Percentiles rank a stretch among this genome's conserved stretches.
phyloP scores from a whole-genome alignment of 495 filamentous ascomycete genomes.

The Hypoxylon perforatum region DNA sequence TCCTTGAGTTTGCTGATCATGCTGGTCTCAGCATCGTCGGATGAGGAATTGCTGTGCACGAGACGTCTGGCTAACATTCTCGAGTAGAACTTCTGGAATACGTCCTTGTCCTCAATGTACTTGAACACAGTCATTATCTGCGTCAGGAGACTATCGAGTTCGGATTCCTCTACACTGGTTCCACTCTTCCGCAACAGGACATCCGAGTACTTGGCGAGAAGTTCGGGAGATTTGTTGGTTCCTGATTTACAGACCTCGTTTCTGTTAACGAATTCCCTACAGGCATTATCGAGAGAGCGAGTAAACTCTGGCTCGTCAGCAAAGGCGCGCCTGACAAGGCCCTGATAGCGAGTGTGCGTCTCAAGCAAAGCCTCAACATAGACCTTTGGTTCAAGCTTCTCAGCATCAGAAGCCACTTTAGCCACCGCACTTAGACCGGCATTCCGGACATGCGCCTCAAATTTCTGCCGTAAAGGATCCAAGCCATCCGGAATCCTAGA shows the following conservation, averaged over 20 bases:
- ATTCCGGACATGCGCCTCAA: conserved; percentile 92
- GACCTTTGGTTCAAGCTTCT: conserved; percentile 92
- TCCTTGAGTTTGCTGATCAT: conserved; percentile 99
- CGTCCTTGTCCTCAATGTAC: conserved; percentile 99
- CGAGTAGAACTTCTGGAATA: conserved; percentile 99
- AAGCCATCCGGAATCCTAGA: conserved; percentile 91
- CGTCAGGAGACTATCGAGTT: conserved; percentile 88
- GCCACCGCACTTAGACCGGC: conserved; percentile 88
- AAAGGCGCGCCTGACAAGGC: conserved; percentile 91
- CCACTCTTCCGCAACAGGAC: conserved; percentile 91
- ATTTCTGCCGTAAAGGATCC: conserved; percentile 87
- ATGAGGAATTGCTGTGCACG: conserved; percentile 92
- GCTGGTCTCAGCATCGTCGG: conserved; percentile 96
- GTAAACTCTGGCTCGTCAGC: conserved; percentile 97
- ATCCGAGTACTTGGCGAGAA: conserved; percentile 97
- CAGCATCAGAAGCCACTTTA: conserved; percentile 88
- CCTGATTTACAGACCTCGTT: conserved; percentile 94
- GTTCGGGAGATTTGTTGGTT: conserved; percentile 90
- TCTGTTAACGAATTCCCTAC: conserved; percentile 96
- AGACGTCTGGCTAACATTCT: conserved; percentile 94
- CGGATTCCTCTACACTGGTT: conserved; percentile 88
- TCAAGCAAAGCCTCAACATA: conserved; percentile 96
- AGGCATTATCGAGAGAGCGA: conserved; percentile 94
- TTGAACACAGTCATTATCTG: conserved; percentile 99
- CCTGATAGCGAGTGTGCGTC: conserved; percentile 92